Evolutionary conservation across 305 asterid species (phyloP).

Genomic region (Withania somnifera): DNA sequence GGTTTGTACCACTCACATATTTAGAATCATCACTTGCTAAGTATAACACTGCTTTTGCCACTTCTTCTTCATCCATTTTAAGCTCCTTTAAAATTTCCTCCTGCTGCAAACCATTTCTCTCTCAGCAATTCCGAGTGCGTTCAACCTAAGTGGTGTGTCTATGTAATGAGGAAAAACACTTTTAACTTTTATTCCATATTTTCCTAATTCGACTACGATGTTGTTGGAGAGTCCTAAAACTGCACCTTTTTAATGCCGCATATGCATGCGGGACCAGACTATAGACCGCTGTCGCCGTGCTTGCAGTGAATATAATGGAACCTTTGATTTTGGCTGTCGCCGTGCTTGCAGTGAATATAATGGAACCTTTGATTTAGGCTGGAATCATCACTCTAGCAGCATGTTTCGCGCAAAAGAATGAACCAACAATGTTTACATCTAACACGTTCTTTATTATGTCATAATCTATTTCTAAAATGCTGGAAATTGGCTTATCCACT

Average conservation of each 20-base stretch:
- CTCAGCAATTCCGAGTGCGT: background rate
- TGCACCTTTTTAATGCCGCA: slow-evolving; percentile 10
- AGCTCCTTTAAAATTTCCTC: background rate
- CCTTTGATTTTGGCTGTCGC: slow-evolving; percentile 27
- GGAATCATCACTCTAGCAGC: slow-evolving; percentile 40
- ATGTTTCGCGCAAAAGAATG: background rate
- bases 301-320: slow-evolving; percentile 35
- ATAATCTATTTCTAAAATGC: background rate
- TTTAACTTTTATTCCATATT: background rate
- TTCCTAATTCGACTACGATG: slow-evolving; percentile 17
- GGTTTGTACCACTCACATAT: background rate
- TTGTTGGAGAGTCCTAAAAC: slow-evolving; percentile 19
- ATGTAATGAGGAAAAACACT: slow-evolving; percentile 3
- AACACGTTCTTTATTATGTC: background rate
- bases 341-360: slow-evolving; percentile 47
- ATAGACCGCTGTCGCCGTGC: slow-evolving; percentile 10
- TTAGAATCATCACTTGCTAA: slow-evolving; percentile 4
- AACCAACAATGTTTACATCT: background rate
- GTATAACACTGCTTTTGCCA: background rate
- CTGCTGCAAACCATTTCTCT: background rate
- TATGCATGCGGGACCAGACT: slow-evolving; percentile 14
- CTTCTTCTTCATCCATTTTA: background rate
- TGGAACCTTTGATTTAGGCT: slow-evolving; percentile 24
- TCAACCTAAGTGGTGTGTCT: background rate
- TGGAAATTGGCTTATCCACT: background rate